Percentiles rank a stretch among this genome's conserved stretches.
phyloP scores from a whole-genome alignment of 1,284 basidiomycete species.

The Chalciporus piperatoides region DNA sequence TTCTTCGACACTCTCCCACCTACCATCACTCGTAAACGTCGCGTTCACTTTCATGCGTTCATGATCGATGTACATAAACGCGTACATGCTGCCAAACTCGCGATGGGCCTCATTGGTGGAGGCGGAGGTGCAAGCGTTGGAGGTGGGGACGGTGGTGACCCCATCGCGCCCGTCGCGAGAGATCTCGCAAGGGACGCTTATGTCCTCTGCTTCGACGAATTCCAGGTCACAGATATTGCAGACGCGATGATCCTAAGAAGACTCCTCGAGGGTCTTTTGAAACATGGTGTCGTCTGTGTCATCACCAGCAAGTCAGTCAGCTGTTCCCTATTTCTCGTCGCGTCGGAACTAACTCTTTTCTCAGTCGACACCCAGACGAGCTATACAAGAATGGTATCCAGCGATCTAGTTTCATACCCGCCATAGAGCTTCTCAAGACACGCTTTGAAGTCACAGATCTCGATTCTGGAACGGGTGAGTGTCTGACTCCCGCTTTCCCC shows the following conservation, averaged over 20 bases:
- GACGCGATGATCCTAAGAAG: conserved; percentile 97
- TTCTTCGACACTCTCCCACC: conserved; percentile 89
- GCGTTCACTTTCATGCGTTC: conserved; percentile 97
- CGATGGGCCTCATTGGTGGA: conserved; percentile 49
- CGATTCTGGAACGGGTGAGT: conserved; percentile 85
- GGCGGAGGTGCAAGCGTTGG: conserved; percentile 28
- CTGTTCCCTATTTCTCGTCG: conserved; percentile 1
- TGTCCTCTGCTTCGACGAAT: conserved; percentile 97
- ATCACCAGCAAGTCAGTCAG: conserved; percentile 90
- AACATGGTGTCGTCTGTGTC: conserved; percentile 89
- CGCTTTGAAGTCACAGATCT: conserved; percentile 87
- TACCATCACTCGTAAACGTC: conserved; percentile 71
- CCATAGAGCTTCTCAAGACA: conserved; percentile 90
- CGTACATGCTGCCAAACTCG: conserved; percentile 74
- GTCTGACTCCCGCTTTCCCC: background rate
- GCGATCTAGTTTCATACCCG: conserved; percentile 92
- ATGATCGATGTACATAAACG: conserved; percentile 99
- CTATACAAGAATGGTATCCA: conserved; percentile 99
- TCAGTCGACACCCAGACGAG: conserved; percentile 93
- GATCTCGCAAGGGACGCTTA: conserved; percentile 84
- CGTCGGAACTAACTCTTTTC: conserved; percentile 1
- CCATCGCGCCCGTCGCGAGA: conserved; percentile 84
- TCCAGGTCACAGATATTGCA: conserved; percentile 98
- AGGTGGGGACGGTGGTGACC: conserved; percentile 63
- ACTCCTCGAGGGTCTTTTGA: conserved; percentile 80